Base-by-base conservation (phyloP, 2,329 filamentous ascomycete species). In the Fusarium hostae region DNA sequence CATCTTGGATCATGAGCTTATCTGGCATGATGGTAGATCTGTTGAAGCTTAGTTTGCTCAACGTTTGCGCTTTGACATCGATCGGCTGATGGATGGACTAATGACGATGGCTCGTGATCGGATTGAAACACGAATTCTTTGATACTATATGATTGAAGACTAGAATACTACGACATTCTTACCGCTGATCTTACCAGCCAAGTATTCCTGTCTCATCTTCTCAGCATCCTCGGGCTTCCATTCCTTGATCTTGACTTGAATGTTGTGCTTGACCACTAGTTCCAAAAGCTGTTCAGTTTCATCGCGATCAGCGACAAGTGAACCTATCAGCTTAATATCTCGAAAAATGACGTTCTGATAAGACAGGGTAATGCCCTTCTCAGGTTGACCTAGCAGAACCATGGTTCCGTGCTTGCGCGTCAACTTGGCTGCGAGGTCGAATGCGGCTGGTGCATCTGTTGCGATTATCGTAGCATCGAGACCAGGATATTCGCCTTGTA, bases 381-480 rank as follows among this genome's bases (percentile, higher is more conserved):
- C 65, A 11, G 65, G 63, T 4, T 68, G 65, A 6, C 57, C 65
- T 0, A 68, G 30, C 2, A 54, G 57, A 3, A 68, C 56, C 50
- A 67, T 67, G 3, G 63, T 68, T 11, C 63, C 44, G 10, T 67
- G 65, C 9, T 68, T 68, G 10, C 56, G 62, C 13, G 65, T 62
- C 2, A 66, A 12, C 6, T 51, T 50, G 1, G 62, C 62, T 2
- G 62, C 62, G 2, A 68, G 13, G 1, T 61, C 65, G 8, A 68
- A 66, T 3, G 65, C 62, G 1, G 43, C n/a, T 3, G 43, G 56
- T 0, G 43, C 63, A n/a, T 68, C 65, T 0, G 56, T 67, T 7
- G 65, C 65, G 4, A 62, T 26, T 1, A 68, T 13, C 0, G 56
- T 57, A 6, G 62, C 65, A 12, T 57, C 44, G 0, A 68, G 56